These are phyloP conservation scores for Prunus mume DNA, from an alignment of 306 rosid genomes.

Conservation along the genomic window DNA sequence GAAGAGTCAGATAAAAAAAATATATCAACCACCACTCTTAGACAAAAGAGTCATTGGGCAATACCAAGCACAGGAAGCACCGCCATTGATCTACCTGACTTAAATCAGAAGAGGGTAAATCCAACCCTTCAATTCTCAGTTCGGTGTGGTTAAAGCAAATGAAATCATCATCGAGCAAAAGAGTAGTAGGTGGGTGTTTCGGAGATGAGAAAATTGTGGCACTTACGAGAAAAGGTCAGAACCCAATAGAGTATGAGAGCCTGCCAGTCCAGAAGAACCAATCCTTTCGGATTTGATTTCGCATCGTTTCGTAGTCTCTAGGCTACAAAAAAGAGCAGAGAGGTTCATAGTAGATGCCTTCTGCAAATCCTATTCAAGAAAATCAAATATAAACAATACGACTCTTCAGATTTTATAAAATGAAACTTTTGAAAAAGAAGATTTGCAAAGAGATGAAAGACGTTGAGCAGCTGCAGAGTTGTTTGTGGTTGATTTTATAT, in stretches of 20 bases:
- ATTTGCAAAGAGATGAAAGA: no score
- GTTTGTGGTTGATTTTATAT: no score
- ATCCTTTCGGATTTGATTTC: constrained; percentile 22
- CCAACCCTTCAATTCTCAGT: constrained; percentile 18
- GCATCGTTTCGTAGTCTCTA: constrained; percentile 54
- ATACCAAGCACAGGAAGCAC: constrained; percentile 34
- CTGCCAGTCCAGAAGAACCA: constrained; percentile 62
- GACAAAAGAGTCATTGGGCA: constrained; percentile 32
- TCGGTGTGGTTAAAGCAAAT: constrained; percentile 82
- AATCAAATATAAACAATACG: no score
- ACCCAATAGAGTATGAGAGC: constrained; percentile 28
- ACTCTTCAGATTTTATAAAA: no score
- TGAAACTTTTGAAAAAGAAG: no score
- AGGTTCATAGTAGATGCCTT: constrained; percentile 43
- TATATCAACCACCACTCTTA: constrained; percentile 24
- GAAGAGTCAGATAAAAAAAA: constrained; percentile 5
- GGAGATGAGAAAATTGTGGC: constrained; percentile 27
- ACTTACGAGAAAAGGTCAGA: constrained; percentile 65
- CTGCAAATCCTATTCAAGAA: no score
- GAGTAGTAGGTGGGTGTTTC: neutral
- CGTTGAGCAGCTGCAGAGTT: no score
- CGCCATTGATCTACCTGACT: neutral
- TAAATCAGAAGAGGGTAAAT: constrained; percentile 6
- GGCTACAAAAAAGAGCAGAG: constrained; percentile 31
- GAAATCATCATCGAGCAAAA: constrained; percentile 66